Evolutionary conservation across 495 filamentous ascomycete genomes (phyloP).

Genomic region (Tuber magnatum): DNA sequence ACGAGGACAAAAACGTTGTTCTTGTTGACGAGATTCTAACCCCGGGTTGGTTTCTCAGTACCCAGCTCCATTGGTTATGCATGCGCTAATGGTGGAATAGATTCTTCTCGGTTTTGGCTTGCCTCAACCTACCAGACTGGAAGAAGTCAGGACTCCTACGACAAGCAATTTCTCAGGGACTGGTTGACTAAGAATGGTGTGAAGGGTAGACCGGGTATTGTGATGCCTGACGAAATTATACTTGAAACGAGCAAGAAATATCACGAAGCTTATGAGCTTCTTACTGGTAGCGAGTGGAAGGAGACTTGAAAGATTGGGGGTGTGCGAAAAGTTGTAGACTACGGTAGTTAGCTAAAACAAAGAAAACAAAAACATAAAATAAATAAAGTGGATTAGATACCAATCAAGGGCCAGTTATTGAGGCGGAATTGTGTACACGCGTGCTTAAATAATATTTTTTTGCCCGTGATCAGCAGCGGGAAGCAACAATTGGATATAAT

Average conservation of each 20-base stretch:
- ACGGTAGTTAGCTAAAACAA: not conserved
- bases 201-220: conserved; percentile 62
- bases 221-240: conserved; percentile 60
- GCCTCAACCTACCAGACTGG: conserved; percentile 65
- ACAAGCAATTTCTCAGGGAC: conserved; percentile 86
- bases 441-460: not conserved
- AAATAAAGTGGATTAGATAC: not conserved
- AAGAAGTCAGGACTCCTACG: conserved; percentile 68
- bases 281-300: conserved; percentile 54
- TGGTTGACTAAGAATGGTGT: conserved; percentile 69
- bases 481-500: not conserved
- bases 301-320: not conserved
- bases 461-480: not conserved
- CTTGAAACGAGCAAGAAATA: conserved; percentile 59
- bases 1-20: conserved; percentile 68
- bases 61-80: not conserved
- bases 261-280: conserved; percentile 59
- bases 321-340: not conserved
- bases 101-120: conserved; percentile 85
- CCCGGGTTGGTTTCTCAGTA: conserved; percentile 42
- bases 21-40: conserved; percentile 91
- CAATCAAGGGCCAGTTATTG: not conserved
- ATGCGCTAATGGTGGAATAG: conserved; percentile 42
- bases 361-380: not conserved
- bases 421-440: not conserved